phyloP scores from a whole-genome alignment of 768 basidiomycete species.

The Russula vinacea region DNA sequence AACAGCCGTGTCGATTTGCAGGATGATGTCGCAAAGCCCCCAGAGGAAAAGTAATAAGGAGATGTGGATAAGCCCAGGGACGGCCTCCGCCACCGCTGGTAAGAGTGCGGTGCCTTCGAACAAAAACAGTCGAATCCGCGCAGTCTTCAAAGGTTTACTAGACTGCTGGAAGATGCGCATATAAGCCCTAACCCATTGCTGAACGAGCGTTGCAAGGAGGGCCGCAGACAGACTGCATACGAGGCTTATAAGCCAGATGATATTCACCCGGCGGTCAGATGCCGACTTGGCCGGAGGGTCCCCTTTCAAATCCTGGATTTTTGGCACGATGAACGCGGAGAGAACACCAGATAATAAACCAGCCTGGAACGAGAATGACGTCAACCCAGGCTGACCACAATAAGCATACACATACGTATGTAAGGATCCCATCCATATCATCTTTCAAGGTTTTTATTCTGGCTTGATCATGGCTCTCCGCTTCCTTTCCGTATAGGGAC shows the following conservation, averaged over 20 bases:
- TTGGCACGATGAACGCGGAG: slow-evolving; percentile 16
- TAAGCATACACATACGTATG: not conserved
- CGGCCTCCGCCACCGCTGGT: slow-evolving; percentile 41
- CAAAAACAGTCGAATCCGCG: slow-evolving; percentile 41
- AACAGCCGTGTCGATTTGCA: slow-evolving; percentile 31
- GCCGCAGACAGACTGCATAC: slow-evolving; percentile 44
- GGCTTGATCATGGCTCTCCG: not conserved
- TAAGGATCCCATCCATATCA: slow-evolving; percentile 1
- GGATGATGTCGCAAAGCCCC: slow-evolving; percentile 46
- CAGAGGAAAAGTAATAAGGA: slow-evolving; percentile 31
- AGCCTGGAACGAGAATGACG: not conserved
- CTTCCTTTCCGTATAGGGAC: slow-evolving; percentile 5
- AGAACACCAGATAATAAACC: slow-evolving; percentile 23
- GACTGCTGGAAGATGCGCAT: slow-evolving; percentile 33
- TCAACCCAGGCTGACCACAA: not conserved
- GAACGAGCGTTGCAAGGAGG: slow-evolving; percentile 46
- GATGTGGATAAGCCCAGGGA: slow-evolving; percentile 47
- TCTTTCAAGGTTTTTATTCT: not conserved
- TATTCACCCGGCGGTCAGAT: slow-evolving; percentile 41
- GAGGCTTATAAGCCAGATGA: slow-evolving; percentile 41
- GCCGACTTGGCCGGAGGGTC: slow-evolving; percentile 8
- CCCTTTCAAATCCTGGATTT: slow-evolving; percentile 12
- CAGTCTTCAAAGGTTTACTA: slow-evolving; percentile 36
- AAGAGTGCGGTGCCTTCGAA: slow-evolving; percentile 44
- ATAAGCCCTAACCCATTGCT: slow-evolving; percentile 49